Conservation (phyloP, 1,139 yeast species). For the Pichia terricola region DNA sequence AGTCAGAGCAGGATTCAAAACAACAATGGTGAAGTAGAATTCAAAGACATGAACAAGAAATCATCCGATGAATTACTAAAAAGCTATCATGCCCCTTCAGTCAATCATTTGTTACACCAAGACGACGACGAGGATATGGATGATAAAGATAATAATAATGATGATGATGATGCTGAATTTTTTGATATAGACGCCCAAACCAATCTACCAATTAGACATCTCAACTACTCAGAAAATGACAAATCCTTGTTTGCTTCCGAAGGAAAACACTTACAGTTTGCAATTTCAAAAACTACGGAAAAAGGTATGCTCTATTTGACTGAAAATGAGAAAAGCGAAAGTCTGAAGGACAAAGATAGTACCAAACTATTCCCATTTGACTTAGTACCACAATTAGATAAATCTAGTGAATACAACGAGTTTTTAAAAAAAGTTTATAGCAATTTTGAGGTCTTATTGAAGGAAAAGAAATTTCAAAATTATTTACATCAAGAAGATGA, state of each 20-base stretch:
- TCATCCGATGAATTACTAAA: conserved; percentile 7
- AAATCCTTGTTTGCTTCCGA: conserved; percentile 1
- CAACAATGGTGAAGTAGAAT: too few relatives aligned
- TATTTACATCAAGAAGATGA: conserved; percentile 14
- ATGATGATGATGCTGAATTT: conserved; percentile 9
- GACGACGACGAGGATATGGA: background rate
- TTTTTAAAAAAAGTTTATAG: conserved; percentile 24
- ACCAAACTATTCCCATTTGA: conserved; percentile 30
- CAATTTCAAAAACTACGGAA: conserved; percentile 5
- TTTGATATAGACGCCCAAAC: conserved; percentile 29
- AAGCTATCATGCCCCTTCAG: conserved; percentile 10
- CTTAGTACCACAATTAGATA: conserved; percentile 26
- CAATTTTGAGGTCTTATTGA: conserved; percentile 22
- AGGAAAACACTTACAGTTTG: conserved; percentile 3
- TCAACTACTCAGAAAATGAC: conserved; percentile 26
- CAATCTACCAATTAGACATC: conserved; percentile 28
- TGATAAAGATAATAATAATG: background rate
- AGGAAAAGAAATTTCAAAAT: conserved; percentile 18
- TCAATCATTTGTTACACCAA: conserved; percentile 1
- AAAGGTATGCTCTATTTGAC: conserved; percentile 5
- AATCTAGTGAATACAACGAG: conserved; percentile 27
- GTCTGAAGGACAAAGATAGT: conserved; percentile 15
- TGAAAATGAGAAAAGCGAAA: background rate
- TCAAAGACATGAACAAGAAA: too few relatives aligned
- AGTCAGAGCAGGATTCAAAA: too few relatives aligned